Evolutionary conservation across 306 rosid species (phyloP), one percentile per base, ranked within the genome.

Genomic region (Quercus mongolica): DNA sequence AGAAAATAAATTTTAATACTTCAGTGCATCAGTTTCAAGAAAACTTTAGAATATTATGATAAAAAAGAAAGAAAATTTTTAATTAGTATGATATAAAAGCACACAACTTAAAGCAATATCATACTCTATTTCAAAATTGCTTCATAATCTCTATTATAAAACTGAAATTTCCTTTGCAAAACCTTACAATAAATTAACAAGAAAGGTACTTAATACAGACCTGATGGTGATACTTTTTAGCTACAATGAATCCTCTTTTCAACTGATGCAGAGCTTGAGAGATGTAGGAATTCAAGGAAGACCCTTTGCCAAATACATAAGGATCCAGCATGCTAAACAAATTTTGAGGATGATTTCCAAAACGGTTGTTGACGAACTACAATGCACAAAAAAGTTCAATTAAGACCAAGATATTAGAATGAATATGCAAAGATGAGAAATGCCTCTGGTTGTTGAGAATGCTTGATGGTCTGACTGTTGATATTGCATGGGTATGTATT

Each of bases 221-320:
- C 99, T 91, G 83, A 69, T 90, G 99, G 80, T 95, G 98, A 85
- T 88, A 89, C 76, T 75, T 87, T 83, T 85, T 90, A 21, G 83
- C 79, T 73, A 75, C 75, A 33, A 75, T 55, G 79, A 79, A 89
- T 75, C 69, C 80, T 74, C 81, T 81, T 82, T 90, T 82, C 74
- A 88, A 68, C 82, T 85, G 88, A 74, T 86, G 80, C 82, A 75
- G 68, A 80, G 89, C 87, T 83, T 58, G 79, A 81, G 92, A 84
- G 81, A 85, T 63, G 79, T 64, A 76, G 76, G 89, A 88, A 38
- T 68, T 78, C 76, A 74, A 58, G 55, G 56, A 49, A 71, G 87
- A 54, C 63, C 73, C 72, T 81, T 80, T 74, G 31, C 84, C 81
- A 85, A 82, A 74, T 38, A 83, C 17, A 78, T 74, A 82, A 4